Evolutionary conservation across 768 basidiomycete genomes (phyloP).

Genomic region (Mycena polygramma): DNA sequence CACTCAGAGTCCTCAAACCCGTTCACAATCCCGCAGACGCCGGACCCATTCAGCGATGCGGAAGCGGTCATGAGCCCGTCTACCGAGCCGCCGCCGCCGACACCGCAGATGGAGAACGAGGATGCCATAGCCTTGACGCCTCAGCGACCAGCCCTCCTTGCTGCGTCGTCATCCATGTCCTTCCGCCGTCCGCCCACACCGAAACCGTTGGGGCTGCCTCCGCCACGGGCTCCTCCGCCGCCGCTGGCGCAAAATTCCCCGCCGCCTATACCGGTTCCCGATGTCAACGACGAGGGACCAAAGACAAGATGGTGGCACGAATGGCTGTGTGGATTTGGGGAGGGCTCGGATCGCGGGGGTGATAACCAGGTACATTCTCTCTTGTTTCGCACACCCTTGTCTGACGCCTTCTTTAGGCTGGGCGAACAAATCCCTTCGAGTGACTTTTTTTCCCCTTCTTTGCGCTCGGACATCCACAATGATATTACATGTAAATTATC

Average conservation of each 20-base stretch:
- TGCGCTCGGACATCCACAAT: neutral
- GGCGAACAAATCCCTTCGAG: slow-evolving; percentile 78
- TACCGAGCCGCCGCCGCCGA: slow-evolving; percentile 33
- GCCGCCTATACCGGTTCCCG: slow-evolving; percentile 51
- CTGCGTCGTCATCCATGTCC: slow-evolving; percentile 40
- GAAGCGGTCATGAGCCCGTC: slow-evolving; percentile 46
- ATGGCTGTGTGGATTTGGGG: slow-evolving; percentile 85
- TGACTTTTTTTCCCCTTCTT: slow-evolving; percentile 42
- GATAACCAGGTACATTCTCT: slow-evolving; percentile 71
- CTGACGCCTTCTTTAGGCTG: slow-evolving; percentile 61
- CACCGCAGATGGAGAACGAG: slow-evolving; percentile 29
- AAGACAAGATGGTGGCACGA: slow-evolving; percentile 85
- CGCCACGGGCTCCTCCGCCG: slow-evolving; percentile 70
- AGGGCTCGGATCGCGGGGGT: slow-evolving; percentile 80
- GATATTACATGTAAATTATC: slow-evolving; percentile 10
- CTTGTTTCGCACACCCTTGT: neutral
- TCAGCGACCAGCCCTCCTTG: slow-evolving; percentile 42
- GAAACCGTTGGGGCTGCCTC: slow-evolving; percentile 71
- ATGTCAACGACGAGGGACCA: slow-evolving; percentile 43
- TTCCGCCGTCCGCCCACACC: slow-evolving; percentile 58
- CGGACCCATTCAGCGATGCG: slow-evolving; percentile 65
- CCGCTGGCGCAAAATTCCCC: slow-evolving; percentile 45
- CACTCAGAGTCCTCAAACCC: slow-evolving; percentile 54
- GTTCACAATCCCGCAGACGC: slow-evolving; percentile 61
- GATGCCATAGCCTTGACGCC: slow-evolving; percentile 20